Base-by-base conservation (phyloP, 1,284 basidiomycete genomes). In the Hypsizygus ulmarius region DNA sequence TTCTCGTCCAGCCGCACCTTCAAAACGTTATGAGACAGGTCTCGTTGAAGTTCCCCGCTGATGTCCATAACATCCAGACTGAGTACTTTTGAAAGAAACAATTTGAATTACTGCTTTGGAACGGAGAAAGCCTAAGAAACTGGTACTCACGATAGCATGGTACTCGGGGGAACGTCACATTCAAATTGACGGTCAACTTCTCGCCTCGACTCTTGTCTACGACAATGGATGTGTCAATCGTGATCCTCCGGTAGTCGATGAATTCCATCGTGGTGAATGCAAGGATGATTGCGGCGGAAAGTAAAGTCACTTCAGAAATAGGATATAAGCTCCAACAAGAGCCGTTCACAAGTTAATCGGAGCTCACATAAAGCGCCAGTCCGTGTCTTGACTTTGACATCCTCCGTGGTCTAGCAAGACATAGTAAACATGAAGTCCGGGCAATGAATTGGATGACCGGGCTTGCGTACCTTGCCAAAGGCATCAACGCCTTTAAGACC, bases 51-150 rank as follows among this genome's bases (percentile, higher is more conserved):
- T 72, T 98, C 96, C 21, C 97, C 97, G 49, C 90, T 93, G 53
- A 99, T 97, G 65, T 99, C 97, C 90, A 97, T 97, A 45, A 99
- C 84, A 67, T 99, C 97, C 46, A 99, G 70, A 64, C 91, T 94
- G 42, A 97, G 78, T 39, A 97, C 93, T 97, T 59, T 19, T 10
- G 3, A 5, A n/a, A 30, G 25, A 8, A 28, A 29, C 37, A 37
- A 11, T 25, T n/a, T 40, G 11, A 40, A 9, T 40, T 10, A 25
- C 4, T 39, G 16, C 7, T 10, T 8, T n/a, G 29, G 36, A 10
- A 16, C 14, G 19, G 21, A 14, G 32, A 12, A 33, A 15, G 39
- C 43, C 10, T n/a, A 38, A 32, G 27, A 28, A n/a, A 21, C 18
- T 34, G 11, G 21, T 16, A 79, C 92, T 72, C 66, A 96, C 93